These are phyloP conservation scores for Musa schizocarpa DNA, from an alignment of 176 grass and related monocot species.

Conservation along the genomic window DNA sequence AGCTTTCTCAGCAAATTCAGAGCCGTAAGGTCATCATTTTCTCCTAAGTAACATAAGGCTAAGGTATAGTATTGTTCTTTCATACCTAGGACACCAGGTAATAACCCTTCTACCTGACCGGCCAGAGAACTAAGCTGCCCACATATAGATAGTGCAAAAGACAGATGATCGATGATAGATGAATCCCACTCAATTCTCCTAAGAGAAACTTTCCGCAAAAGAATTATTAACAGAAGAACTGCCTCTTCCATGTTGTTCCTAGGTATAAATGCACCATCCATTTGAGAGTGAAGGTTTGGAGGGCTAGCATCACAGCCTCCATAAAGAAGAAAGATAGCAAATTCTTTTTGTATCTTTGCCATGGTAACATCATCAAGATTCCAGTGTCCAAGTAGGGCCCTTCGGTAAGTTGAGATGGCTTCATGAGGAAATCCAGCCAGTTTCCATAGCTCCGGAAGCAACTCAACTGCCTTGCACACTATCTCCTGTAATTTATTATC, in stretches of 20 bases:
- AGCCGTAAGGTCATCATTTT: constrained; percentile 63
- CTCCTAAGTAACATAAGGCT: constrained; percentile 81
- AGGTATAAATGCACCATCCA: constrained; percentile 81
- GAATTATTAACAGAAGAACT: constrained; percentile 81
- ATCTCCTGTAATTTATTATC: constrained; percentile 81
- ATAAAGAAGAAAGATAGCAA: constrained; percentile 82
- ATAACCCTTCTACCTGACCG: constrained; percentile 61
- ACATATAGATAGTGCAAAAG: constrained; percentile 79
- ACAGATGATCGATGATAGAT: constrained; percentile 69
- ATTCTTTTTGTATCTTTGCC: constrained; percentile 78
- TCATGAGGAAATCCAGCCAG: constrained; percentile 64
- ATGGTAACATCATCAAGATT: constrained; percentile 60
- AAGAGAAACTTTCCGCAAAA: constrained; percentile 76
- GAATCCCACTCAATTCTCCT: constrained; percentile 62
- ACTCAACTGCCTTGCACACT: constrained; percentile 79
- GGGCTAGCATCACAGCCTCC: constrained; percentile 72
- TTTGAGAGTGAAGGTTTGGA: constrained; percentile 77
- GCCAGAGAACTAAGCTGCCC: constrained; percentile 54
- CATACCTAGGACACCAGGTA: constrained; percentile 51
- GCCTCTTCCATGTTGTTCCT: constrained; percentile 91
- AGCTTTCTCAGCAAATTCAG: constrained; percentile 62
- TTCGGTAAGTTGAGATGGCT: constrained; percentile 68
- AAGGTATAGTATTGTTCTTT: constrained; percentile 68
- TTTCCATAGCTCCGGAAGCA: constrained; percentile 82
- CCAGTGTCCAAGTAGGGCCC: constrained; percentile 75